Evolutionary conservation across 805 yeast genomes (phyloP).

Genomic region (Metschnikowia vanudenii): DNA sequence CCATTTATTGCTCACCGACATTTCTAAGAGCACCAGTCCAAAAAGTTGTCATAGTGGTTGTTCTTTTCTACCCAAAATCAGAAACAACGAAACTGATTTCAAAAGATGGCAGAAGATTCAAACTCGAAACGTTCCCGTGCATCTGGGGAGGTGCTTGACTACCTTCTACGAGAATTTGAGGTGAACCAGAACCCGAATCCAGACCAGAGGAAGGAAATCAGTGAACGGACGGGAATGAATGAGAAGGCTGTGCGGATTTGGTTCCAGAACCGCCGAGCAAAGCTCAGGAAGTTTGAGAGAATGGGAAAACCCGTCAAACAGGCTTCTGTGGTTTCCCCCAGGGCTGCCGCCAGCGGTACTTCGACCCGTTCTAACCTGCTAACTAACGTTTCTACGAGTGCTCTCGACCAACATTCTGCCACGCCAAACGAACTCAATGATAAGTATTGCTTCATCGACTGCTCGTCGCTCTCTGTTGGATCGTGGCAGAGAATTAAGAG

Average conservation of each 20-base stretch:
- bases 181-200: conserved; percentile 75
- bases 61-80: too few species aligned
- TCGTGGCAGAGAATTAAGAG: conserved; percentile 77
- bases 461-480: conserved; percentile 69
- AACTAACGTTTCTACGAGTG: conserved; percentile 13
- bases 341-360: conserved; percentile 17
- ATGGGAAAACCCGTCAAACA: conserved; percentile 25
- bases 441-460: conserved; percentile 69
- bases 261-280: conserved; percentile 89
- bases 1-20: conserved; percentile 3
- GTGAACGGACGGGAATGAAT: conserved; percentile 73
- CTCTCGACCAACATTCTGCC: conserved; percentile 8
- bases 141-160: conserved; percentile 74
- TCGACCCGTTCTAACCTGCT: conserved; percentile 26
- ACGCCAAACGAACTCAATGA: conserved; percentile 59
- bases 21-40: too few species aligned
- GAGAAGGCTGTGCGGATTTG: conserved; percentile 89
- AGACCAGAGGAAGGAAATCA: conserved; percentile 64
- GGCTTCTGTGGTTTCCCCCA: conserved; percentile 8
- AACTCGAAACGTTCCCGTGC: conserved; percentile 60
- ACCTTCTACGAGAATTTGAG: conserved; percentile 65
- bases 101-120: conserved; percentile 20
- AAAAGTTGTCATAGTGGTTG: too few species aligned
- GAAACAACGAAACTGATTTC: too few species aligned
- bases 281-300: conserved; percentile 64